These are phyloP conservation scores for Auxenochlorella pyrenoidosa DNA, from an alignment of 139 green algal species.

Conservation along the genomic window DNA sequence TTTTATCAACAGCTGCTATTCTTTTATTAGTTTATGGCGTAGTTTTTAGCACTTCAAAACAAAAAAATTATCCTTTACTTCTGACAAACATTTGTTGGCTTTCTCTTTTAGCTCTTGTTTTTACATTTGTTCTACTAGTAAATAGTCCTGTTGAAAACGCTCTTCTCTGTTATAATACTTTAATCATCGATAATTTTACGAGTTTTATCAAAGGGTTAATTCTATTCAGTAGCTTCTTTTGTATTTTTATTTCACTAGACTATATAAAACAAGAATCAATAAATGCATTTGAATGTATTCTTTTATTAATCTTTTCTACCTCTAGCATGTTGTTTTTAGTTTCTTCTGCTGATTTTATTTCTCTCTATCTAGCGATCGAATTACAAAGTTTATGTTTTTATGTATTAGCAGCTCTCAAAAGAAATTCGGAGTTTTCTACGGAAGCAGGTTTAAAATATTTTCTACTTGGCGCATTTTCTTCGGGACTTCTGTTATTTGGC, in stretches of 20 bases:
- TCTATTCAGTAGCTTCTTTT: conserved; percentile 51
- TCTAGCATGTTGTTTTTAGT: conserved; percentile 73
- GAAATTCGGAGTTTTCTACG: conserved; percentile 72
- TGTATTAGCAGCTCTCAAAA: conserved; percentile 66
- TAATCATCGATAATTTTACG: conserved; percentile 62
- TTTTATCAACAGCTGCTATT: conserved; percentile 52
- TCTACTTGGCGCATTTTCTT: conserved; percentile 72
- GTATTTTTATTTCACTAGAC: conserved; percentile 56
- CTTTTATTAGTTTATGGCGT: conserved; percentile 69
- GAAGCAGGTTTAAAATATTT: conserved; percentile 80
- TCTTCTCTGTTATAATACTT: conserved; percentile 66
- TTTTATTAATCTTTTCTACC: conserved; percentile 64
- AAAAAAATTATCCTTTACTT: conserved; percentile 56
- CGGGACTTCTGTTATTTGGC: conserved; percentile 70
- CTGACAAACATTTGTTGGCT: conserved; percentile 55
- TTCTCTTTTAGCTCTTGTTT: conserved; percentile 42
- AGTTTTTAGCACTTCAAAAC: conserved; percentile 50
- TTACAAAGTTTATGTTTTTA: conserved; percentile 79
- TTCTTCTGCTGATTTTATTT: conserved; percentile 66
- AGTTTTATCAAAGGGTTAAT: conserved; percentile 58
- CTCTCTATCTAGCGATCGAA: conserved; percentile 76
- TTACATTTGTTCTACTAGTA: conserved; percentile 50
- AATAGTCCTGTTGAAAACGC: conserved; percentile 49
- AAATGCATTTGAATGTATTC: conserved; percentile 62
- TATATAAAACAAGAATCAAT: conserved; percentile 54